Evolutionary conservation across 495 filamentous ascomycete species (phyloP), one percentile per base, ranked within the genome.

Genomic region (Rostrohypoxylon terebratum): DNA sequence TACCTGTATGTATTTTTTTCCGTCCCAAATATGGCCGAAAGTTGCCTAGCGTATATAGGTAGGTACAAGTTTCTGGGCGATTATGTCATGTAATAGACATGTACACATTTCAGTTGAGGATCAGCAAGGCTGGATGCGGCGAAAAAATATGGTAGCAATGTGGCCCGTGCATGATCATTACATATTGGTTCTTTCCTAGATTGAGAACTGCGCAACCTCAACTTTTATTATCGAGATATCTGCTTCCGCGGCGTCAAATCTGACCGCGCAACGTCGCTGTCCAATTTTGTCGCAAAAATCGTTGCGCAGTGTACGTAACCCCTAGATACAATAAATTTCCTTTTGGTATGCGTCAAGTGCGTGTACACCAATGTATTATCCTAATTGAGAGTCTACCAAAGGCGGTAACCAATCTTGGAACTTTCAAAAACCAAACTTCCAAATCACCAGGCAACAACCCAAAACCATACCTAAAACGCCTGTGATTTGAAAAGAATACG

Each of bases 81-180:
- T 10, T 59, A 66, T 0, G 51, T n/a, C n/a, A n/a, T n/a, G n/a
- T n/a, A n/a, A n/a, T 50, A 58, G 31, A 36, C 11, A 23, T 5
- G 40, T 51, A 34, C 38, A 60, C 58, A 45, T 59, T 3, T 59
- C 23, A 63, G 28, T 28, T 28, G 23, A 21, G 34, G 57, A 66
- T 72, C 59, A 60, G 44, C 48, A 73, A 69, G 71, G 71, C 71
- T 73, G 71, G 20, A 73, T 73, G 71, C 71, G 71, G 71, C 71
- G 62, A 69, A 60, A 60, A 66, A 42, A 47, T 59, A 57, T n/a
- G 31, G 28, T 55, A 40, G 20, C 31, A 58, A 66, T 36, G 21
- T 69, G 71, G 66, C 42, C 60, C 20, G 71, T 73, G 71, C 71
- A 51, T 42, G 13, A 8, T 23, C 45, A 40, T 53, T 48, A 44